These are phyloP conservation scores for Exophiala oligosperma DNA, from an alignment of 2,329 filamentous ascomycete genomes.

Conservation along the genomic window DNA sequence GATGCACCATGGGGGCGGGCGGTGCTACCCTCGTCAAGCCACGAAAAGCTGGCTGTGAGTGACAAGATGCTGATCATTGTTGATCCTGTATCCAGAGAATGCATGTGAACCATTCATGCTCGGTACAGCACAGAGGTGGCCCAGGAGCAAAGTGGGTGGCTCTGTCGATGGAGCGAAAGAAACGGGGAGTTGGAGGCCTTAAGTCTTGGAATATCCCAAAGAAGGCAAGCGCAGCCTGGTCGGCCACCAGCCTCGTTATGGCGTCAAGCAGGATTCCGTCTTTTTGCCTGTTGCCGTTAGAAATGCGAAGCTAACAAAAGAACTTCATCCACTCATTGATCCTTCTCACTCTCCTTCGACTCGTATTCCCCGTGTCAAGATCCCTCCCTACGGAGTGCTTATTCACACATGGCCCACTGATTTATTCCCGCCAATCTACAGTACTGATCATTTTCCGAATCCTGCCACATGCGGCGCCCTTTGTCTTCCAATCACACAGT, in stretches of 20 bases:
- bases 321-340: neutral
- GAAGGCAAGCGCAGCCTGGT: neutral
- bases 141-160: too few relatives aligned
- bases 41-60: too few relatives aligned
- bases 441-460: neutral
- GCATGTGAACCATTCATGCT: too few relatives aligned
- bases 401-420: too few relatives aligned
- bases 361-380: neutral
- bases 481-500: neutral
- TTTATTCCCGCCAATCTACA: neutral
- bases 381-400: too few relatives aligned
- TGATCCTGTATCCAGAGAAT: too few relatives aligned
- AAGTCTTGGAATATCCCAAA: neutral
- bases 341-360: neutral
- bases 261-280: neutral
- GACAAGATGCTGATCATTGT: too few relatives aligned
- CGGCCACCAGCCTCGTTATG: neutral
- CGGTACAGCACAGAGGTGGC: too few relatives aligned
- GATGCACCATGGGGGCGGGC: too few relatives aligned
- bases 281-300: neutral
- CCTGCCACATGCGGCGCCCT: neutral
- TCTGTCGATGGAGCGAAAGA: too few relatives aligned
- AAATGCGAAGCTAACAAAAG: neutral
- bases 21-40: too few relatives aligned
- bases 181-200: too few relatives aligned